Conservation (phyloP, 495 filamentous ascomycete species). For the Penicillium paxilli region DNA sequence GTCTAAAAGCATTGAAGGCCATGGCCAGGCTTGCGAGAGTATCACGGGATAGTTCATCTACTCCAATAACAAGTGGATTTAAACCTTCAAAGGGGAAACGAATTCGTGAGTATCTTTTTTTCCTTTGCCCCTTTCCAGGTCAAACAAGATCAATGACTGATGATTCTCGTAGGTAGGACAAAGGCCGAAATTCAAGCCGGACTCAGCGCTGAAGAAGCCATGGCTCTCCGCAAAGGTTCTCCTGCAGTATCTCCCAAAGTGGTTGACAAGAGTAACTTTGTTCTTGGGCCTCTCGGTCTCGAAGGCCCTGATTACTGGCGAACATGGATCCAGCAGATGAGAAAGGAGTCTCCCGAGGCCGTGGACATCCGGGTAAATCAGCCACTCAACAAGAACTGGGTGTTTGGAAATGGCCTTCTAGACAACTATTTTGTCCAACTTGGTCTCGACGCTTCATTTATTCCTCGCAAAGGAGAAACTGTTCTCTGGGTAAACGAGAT, state of each 20-base stretch:
- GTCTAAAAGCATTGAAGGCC: conserved; percentile 18
- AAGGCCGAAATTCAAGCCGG: conserved; percentile 19
- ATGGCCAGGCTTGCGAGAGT: not conserved
- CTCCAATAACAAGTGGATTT: not conserved
- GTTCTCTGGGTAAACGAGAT: conserved; percentile 53
- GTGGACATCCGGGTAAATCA: conserved; percentile 50
- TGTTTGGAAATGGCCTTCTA: conserved; percentile 41
- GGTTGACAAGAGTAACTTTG: not conserved
- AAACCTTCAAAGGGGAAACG: conserved; percentile 10
- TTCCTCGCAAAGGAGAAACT: conserved; percentile 57
- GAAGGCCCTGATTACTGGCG: conserved; percentile 56
- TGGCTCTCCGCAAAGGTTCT: not conserved
- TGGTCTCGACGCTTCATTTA: conserved; percentile 45
- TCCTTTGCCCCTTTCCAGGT: too few species aligned
- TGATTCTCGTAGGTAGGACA: conserved; percentile 7
- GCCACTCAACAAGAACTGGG: conserved; percentile 53
- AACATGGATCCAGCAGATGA: conserved; percentile 48
- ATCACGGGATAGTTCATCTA: not conserved
- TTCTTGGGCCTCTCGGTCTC: conserved; percentile 22
- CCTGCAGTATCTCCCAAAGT: not conserved
- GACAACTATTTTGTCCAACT: conserved; percentile 34
- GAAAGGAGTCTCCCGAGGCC: conserved; percentile 20
- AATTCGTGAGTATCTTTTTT: conserved; percentile 19
- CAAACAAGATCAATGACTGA: not conserved
- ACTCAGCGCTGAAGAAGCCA: not conserved